Base-by-base conservation (phyloP, 176 grass and related monocot species). In the Oryza glumipatula region DNA sequence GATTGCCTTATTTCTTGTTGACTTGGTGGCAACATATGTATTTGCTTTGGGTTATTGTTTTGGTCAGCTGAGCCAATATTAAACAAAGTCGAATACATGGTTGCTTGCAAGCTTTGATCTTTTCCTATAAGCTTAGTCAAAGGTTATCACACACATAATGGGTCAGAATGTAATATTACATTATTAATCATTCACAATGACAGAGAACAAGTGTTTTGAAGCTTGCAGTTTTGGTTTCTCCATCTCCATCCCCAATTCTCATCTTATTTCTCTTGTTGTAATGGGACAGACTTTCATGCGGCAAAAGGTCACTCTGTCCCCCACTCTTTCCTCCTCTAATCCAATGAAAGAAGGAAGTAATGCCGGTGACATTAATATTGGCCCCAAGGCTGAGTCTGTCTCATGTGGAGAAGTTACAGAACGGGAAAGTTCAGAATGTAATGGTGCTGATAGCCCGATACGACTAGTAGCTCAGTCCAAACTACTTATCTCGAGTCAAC, bases 261-360 rank as follows among this genome's bases (percentile, higher is more conserved):
- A 91, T 91, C 44, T 78, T 85, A 49, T 73, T 90, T 87, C 22
- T 65, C 56, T 82, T 90, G 38, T 84, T 88, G 82, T 58, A 83
- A 86, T 91, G 87, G 76, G 81, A 56, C 97, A 99, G 97, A 99
- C 97, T 68, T 96, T 99, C 88, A 89, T 99, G 92, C 84, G 97
- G 84, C 97, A 99, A 87, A 99, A 92, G 91, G 92, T 90, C 81
- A 92, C 88, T 80, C 77, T 99, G 60, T 91, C 79, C 22, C 88
- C 93, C 47, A 80, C 86, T 92, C 67, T 81, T 77, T 89, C 88
- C 85, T 67, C 74, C 71, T 81, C 60, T 86, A 90, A 85, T 88
- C 73, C 63, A 79, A 70, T 67, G 65, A 91, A 95, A 93, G 91
- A 95, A 80, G 84, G 76, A 88, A 90, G 77, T 68, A 78, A 74